Evolutionary conservation across 306 rosid species (phyloP).

Genomic region (Dryas drummondii): DNA sequence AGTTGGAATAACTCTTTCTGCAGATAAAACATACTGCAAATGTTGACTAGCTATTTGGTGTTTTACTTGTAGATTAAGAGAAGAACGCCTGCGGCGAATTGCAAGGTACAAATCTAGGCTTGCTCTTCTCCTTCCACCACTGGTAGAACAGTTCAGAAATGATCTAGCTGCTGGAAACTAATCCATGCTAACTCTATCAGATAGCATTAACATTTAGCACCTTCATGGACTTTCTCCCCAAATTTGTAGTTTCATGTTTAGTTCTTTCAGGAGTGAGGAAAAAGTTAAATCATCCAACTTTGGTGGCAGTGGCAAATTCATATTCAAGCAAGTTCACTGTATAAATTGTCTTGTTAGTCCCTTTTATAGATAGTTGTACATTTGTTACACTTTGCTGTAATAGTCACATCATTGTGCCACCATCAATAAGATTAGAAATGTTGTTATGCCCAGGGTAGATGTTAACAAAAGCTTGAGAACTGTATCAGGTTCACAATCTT

Average conservation of each 20-base stretch:
- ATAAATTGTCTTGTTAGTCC: background rate
- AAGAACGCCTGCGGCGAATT: conserved; percentile 65
- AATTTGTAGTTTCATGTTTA: conserved; percentile 6
- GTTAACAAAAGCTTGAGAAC: background rate
- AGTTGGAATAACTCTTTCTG: background rate
- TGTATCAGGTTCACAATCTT: background rate
- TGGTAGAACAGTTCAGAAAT: conserved; percentile 59
- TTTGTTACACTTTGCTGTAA: background rate
- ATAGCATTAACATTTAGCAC: background rate
- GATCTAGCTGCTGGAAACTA: conserved; percentile 64
- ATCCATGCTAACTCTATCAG: conserved; percentile 23
- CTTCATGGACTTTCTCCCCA: background rate
- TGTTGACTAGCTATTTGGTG: background rate
- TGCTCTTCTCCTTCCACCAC: conserved; percentile 82
- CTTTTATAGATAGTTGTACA: background rate
- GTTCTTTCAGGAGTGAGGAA: conserved; percentile 19
- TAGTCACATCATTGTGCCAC: background rate
- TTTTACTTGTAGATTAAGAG: conserved; percentile 58
- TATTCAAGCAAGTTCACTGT: background rate
- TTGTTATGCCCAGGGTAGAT: background rate
- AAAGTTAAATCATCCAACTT: conserved; percentile 6
- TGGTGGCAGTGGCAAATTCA: conserved; percentile 5
- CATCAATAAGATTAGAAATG: background rate
- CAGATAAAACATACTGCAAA: background rate
- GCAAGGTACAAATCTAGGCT: conserved; percentile 79